phyloP scores from a whole-genome alignment of 352 stramenopile genomes.

The Pythium grandisporangium region DNA sequence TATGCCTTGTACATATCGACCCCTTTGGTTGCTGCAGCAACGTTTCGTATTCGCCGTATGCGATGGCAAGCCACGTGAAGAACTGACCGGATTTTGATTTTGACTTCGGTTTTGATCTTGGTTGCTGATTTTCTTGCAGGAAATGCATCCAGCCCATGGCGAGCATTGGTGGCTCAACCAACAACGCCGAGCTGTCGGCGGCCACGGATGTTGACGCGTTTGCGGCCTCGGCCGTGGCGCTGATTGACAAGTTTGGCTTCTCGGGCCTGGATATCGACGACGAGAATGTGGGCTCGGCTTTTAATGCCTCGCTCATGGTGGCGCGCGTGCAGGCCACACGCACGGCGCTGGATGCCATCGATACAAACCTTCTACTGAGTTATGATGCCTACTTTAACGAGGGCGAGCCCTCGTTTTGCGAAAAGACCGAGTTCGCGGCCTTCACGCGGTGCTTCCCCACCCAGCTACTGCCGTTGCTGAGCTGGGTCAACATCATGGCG shows the following conservation, averaged over 20 bases:
- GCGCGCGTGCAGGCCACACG: constrained; percentile 37
- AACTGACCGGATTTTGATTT: too few species aligned
- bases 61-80: too few species aligned
- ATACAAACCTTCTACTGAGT: constrained; percentile 32
- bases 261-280: constrained; percentile 70
- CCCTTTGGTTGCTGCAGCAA: too few species aligned
- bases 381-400: constrained; percentile 73
- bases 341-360: constrained; percentile 21
- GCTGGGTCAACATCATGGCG: constrained; percentile 82
- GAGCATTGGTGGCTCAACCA: constrained; percentile 63
- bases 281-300: constrained; percentile 53
- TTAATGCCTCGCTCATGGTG: constrained; percentile 35
- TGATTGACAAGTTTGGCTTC: constrained; percentile 61
- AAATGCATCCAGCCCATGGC: constrained; percentile 53
- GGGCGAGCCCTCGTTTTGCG: constrained; percentile 18
- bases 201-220: constrained; percentile 32
- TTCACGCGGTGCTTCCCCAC: constrained; percentile 61
- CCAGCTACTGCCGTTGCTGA: constrained; percentile 34
- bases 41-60: too few species aligned
- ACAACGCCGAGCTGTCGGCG: constrained; percentile 51
- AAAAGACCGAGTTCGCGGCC: constrained; percentile 11
- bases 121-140: constrained; percentile 3
- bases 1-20: too few species aligned
- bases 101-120: neutral
- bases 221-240: constrained; percentile 27